Conservation (phyloP, 73 alveolate species). For the Durusdinium trenchii region DNA sequence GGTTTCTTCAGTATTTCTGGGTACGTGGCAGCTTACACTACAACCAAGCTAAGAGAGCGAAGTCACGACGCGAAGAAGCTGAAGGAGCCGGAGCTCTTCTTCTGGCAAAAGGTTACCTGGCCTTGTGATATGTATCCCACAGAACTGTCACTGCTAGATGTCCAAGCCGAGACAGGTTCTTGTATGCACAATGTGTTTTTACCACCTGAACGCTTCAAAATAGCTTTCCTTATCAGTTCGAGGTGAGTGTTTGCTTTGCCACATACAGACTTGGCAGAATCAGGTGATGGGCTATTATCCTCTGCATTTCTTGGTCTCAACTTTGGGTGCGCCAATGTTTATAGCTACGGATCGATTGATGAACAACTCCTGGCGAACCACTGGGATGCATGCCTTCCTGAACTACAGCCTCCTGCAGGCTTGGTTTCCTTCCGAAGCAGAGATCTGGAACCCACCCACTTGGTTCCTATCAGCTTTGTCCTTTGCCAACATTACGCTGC, state of each 20-base stretch:
- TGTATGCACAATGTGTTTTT: neutral
- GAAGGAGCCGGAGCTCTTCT: slow-evolving; percentile 88
- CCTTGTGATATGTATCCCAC: neutral
- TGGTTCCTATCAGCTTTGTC: slow-evolving; percentile 89
- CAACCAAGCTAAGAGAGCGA: slow-evolving; percentile 73
- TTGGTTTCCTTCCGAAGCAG: slow-evolving; percentile 92
- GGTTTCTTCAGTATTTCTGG: slow-evolving; percentile 72
- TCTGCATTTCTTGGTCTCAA: slow-evolving; percentile 73
- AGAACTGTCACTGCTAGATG: too few species aligned
- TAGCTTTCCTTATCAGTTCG: neutral
- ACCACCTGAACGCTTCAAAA: neutral
- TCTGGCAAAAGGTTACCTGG: slow-evolving; percentile 74
- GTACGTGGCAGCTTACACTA: slow-evolving; percentile 71
- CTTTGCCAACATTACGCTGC: slow-evolving; percentile 86
- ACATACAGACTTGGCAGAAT: neutral
- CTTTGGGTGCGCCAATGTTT: slow-evolving; percentile 81
- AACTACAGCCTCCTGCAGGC: slow-evolving; percentile 90
- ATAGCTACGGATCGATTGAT: slow-evolving; percentile 84
- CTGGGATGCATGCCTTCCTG: slow-evolving; percentile 79
- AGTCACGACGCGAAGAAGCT: slow-evolving; percentile 95
- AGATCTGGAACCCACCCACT: slow-evolving; percentile 94
- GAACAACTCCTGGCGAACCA: slow-evolving; percentile 87
- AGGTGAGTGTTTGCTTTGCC: neutral
- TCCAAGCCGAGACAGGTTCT: neutral
- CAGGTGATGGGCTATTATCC: slow-evolving; percentile 95